phyloP scores from a whole-genome alignment of 768 basidiomycete genomes.

The Leccinum disarticulatum region DNA sequence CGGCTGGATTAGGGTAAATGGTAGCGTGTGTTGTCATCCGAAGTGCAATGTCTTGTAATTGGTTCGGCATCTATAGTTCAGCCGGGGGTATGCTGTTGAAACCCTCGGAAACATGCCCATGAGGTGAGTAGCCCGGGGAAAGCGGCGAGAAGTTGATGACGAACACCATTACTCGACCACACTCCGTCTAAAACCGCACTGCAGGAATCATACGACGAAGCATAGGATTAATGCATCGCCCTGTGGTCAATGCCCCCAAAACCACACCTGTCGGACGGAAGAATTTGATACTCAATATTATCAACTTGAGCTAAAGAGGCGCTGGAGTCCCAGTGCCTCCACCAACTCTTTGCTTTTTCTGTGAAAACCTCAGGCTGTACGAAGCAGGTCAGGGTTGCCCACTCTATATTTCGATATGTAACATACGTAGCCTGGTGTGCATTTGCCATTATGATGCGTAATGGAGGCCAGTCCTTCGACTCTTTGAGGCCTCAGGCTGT shows the following conservation, averaged over 20 bases:
- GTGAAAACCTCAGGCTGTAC: background rate
- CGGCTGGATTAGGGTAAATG: background rate
- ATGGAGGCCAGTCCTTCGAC: background rate
- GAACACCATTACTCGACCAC: background rate
- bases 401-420: background rate
- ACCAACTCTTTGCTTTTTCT: too few species aligned
- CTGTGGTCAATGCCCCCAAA: background rate
- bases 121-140: background rate
- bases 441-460: background rate
- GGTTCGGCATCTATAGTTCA: conserved; percentile 13
- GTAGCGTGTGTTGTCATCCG: background rate
- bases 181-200: background rate
- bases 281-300: background rate
- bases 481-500: background rate
- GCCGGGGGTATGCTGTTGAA: background rate
- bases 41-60: background rate
- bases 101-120: background rate
- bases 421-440: background rate
- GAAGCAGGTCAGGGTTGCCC: background rate
- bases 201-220: background rate
- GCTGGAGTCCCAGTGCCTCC: too few species aligned
- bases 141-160: background rate
- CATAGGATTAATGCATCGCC: background rate
- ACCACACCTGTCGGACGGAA: background rate
- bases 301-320: too few species aligned